Evolutionary conservation across 2,329 filamentous ascomycete species (phyloP).

Genomic region (Ophiostoma perfectum): DNA sequence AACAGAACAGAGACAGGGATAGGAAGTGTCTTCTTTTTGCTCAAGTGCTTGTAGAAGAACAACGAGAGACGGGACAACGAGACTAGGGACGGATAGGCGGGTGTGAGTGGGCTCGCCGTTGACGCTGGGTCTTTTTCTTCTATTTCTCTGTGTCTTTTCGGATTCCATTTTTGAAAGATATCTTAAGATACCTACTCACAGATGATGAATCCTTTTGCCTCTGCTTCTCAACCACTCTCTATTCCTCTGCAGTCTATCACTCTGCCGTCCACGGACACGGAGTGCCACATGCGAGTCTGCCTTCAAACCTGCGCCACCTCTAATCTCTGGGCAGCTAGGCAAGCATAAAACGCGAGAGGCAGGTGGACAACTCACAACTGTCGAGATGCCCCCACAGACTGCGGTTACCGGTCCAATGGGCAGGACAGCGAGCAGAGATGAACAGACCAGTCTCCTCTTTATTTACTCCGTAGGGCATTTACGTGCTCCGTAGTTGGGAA

Average conservation of each 20-base stretch:
- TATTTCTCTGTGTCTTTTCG: background rate
- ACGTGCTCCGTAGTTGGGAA: too few relatives aligned
- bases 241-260: too few relatives aligned
- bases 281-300: too few relatives aligned
- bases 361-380: background rate
- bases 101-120: slow-evolving; percentile 12
- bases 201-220: too few relatives aligned
- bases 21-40: background rate
- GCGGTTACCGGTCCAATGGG: slow-evolving; percentile 16
- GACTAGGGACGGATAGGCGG: slow-evolving; percentile 12
- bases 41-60: background rate
- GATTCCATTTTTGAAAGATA: background rate
- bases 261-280: too few relatives aligned
- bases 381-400: slow-evolving; percentile 1
- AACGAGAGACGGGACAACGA: slow-evolving; percentile 5
- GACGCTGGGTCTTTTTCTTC: background rate
- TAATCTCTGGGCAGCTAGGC: too few relatives aligned
- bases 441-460: background rate
- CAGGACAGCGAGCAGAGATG: slow-evolving; percentile 2
- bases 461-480: too few relatives aligned
- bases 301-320: background rate
- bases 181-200: too few relatives aligned
- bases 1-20: background rate
- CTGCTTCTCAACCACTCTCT: too few relatives aligned
- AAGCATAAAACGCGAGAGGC: background rate